These are phyloP conservation scores for Fusarium nanum DNA, from an alignment of 2,329 filamentous ascomycete genomes.

Conservation along the genomic window DNA sequence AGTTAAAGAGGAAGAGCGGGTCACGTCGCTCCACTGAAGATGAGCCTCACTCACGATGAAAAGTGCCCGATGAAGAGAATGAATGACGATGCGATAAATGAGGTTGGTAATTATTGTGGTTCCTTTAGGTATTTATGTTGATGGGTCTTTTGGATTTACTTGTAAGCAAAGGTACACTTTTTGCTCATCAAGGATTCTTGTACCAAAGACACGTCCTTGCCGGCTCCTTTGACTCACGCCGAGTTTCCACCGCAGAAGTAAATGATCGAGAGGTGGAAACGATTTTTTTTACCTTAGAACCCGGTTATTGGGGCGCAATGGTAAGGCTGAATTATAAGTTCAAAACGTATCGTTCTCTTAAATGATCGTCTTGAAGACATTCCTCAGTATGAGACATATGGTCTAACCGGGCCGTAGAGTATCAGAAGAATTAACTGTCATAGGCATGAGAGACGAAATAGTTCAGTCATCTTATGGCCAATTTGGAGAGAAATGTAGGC, in stretches of 20 bases:
- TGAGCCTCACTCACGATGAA: constrained; percentile 24
- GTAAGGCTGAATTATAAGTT: neutral
- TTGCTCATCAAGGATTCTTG: neutral
- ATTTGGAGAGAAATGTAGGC: too few species aligned
- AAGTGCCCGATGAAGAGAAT: neutral
- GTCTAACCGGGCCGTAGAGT: too few species aligned
- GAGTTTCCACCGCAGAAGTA: constrained; percentile 1
- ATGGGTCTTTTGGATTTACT: neutral
- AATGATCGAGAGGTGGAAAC: neutral
- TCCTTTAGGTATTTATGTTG: neutral
- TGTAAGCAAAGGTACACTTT: neutral
- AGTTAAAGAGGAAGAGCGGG: constrained; percentile 17
- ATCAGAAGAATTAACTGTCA: too few species aligned
- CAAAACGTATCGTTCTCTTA: neutral
- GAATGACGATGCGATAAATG: neutral
- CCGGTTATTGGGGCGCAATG: neutral
- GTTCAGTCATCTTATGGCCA: too few species aligned
- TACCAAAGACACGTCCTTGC: neutral
- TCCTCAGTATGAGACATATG: neutral
- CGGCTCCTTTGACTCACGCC: constrained; percentile 44
- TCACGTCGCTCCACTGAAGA: neutral
- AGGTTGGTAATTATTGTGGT: neutral
- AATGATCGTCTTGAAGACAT: neutral
- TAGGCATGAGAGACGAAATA: too few species aligned
- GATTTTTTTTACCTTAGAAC: neutral